phyloP scores from a whole-genome alignment of 345 rosid species.

The Boechera stricta region DNA sequence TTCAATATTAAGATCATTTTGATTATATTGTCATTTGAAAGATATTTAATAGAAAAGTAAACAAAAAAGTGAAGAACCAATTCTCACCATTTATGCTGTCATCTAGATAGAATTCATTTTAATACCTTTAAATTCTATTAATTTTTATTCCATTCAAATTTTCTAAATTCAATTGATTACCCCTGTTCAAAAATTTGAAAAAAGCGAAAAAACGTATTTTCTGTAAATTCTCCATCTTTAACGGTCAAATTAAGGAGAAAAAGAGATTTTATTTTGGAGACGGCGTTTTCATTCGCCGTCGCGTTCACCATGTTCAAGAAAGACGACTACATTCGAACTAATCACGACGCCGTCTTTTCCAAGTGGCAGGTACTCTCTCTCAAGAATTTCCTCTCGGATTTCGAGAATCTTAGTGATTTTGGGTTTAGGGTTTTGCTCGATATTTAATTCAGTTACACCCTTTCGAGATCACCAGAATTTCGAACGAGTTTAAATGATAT shows the following conservation, averaged over 20 bases:
- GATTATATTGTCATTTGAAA: too few species aligned
- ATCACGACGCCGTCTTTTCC: slow-evolving; percentile 67
- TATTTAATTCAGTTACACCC: background rate
- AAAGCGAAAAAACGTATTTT: too few species aligned
- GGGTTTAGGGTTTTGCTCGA: slow-evolving; percentile 15
- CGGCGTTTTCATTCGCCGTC: slow-evolving; percentile 11
- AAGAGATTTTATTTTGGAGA: background rate
- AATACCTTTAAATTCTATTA: too few species aligned
- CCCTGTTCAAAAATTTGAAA: too few species aligned
- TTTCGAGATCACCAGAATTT: background rate
- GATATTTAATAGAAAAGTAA: too few species aligned
- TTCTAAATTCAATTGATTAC: too few species aligned
- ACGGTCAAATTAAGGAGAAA: background rate
- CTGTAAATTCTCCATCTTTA: background rate
- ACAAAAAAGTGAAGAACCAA: too few species aligned
- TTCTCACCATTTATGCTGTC: too few species aligned
- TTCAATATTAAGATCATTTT: too few species aligned
- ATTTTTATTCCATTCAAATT: too few species aligned
- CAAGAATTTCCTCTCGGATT: background rate
- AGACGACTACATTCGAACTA: slow-evolving; percentile 66
- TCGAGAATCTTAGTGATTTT: background rate
- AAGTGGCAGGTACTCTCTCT: slow-evolving; percentile 68
- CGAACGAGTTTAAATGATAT: slow-evolving; percentile 5
- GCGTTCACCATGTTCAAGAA: slow-evolving; percentile 53
- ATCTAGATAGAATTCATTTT: too few species aligned